Base-by-base conservation (phyloP, 2,329 filamentous ascomycete species). In the Aspergillus intermedius region DNA sequence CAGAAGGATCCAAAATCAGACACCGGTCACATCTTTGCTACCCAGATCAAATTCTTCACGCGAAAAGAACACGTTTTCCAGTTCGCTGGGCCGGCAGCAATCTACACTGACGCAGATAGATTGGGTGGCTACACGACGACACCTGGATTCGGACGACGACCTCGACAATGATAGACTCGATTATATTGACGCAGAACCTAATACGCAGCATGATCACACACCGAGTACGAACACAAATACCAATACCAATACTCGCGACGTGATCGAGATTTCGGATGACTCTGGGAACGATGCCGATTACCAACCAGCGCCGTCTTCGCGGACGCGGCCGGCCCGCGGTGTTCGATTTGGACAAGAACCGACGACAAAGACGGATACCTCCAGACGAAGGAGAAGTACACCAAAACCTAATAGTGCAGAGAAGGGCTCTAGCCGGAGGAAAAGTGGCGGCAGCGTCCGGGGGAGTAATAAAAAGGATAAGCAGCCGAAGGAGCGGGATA, bases 51-150 rank as follows among this genome's bases (percentile, higher is more conserved):
- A 50, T 41, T 53, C 51, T 19, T 22, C 28, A 5, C 50, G 45
- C 32, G 63, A 58, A 43, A 55, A 53, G 41, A 51, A 15, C 13
- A 52, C 56, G 4, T 19, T 59, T 4, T 43, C 53, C n/a, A 54
- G 49, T 41, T 54, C 57, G 13, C 53, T 46, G 6, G 63, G 60
- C 12, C 37, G 19, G 34, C 34, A 35, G 9, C 70, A 73, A 42
- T 62, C 66, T 2, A 73, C 70, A 0, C 60, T 73, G 13, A 73
- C 70, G 1, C 70, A 73, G 49, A 68, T 73, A 44, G 68, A 67
- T 34, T 72, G 65, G 45, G 66, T 70, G 42, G 61, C 61, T 2
- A 60, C 52, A 52, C 50, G 51, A 53, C 37, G 40, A 22, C 34
- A 44, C 49, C 48, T 43, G 30, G 56, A 60, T 44, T 10, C 4